A percentile compares a stretch with the other conserved stretches of the same genome.
phyloP scores from a whole-genome alignment of 148 eudicot species.

The Arctostaphylos glauca region DNA sequence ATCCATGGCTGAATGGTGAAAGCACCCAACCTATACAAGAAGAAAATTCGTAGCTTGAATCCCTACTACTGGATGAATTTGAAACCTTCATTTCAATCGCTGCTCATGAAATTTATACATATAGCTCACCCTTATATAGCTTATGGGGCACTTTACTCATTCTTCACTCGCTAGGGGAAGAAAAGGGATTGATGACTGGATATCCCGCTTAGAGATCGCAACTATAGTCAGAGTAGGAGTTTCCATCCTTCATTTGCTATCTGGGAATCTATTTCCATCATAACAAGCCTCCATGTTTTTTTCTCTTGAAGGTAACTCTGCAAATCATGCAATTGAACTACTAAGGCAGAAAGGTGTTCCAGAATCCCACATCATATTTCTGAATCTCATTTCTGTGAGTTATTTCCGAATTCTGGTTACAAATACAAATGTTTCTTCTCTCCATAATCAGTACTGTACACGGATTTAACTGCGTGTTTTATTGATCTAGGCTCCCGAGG shows the following conservation, averaged over 20 bases:
- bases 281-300: not conserved
- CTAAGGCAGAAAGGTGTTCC: constrained; percentile 96
- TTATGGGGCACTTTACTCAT: no score
- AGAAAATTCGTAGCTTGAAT: no score
- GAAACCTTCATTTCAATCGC: not conserved
- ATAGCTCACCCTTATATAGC: no score
- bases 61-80: not conserved
- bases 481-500: constrained; percentile 76
- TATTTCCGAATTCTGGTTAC: not conserved
- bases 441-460: not conserved
- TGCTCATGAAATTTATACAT: no score
- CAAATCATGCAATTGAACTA: constrained; percentile 88
- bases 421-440: not conserved
- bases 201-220: no score
- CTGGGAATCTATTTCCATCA: not conserved
- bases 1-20: no score
- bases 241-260: no score
- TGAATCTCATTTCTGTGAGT: constrained; percentile 92
- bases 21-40: no score
- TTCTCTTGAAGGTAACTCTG: constrained; percentile 74
- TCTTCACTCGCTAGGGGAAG: no score
- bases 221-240: no score
- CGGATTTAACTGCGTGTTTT: not conserved
- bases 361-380: constrained; percentile 84
- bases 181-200: no score